Percentiles rank a stretch among this genome's conserved stretches.
phyloP scores from a whole-genome alignment of 2,329 filamentous ascomycete species.

The Penicillium sumatraense region DNA sequence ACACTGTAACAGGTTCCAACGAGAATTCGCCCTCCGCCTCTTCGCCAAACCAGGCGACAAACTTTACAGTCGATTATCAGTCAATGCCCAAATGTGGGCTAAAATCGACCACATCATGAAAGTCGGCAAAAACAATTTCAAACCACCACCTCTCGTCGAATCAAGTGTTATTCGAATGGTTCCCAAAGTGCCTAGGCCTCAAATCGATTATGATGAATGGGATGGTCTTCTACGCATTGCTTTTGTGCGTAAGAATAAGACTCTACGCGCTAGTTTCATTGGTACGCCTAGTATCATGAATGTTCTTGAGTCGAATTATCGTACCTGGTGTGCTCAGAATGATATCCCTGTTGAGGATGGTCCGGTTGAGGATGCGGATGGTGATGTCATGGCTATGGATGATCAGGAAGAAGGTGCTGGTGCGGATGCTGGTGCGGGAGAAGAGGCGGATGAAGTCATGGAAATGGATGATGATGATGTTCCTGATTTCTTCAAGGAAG shows the following conservation, averaged over 20 bases:
- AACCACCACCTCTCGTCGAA: conserved; percentile 90
- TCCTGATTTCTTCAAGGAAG: conserved; percentile 83
- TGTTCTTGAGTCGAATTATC: conserved; percentile 86
- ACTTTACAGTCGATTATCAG: conserved; percentile 85
- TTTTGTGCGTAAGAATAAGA: conserved; percentile 91
- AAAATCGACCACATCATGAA: conserved; percentile 78
- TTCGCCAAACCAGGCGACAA: conserved; percentile 87
- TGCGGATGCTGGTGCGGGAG: conserved; percentile 32
- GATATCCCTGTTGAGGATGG: conserved; percentile 77
- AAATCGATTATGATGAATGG: conserved; percentile 93
- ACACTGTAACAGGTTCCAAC: conserved; percentile 64
- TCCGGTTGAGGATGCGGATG: conserved; percentile 39
- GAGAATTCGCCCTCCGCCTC: conserved; percentile 88
- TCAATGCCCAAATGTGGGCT: conserved; percentile 93
- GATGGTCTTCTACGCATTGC: conserved; percentile 83
- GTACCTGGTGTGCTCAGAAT: conserved; percentile 87
- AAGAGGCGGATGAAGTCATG: conserved; percentile 58
- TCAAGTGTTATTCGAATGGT: conserved; percentile 87
- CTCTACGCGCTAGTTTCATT: conserved; percentile 78
- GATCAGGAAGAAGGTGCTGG: conserved; percentile 26
- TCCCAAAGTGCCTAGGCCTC: conserved; percentile 81
- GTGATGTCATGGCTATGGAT: conserved; percentile 42
- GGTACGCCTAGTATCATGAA: conserved; percentile 79
- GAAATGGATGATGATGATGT: conserved; percentile 66
- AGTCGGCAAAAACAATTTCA: conserved; percentile 95